Evolutionary conservation across 768 basidiomycete species (phyloP).

Genomic region (Suillus brevipes): DNA sequence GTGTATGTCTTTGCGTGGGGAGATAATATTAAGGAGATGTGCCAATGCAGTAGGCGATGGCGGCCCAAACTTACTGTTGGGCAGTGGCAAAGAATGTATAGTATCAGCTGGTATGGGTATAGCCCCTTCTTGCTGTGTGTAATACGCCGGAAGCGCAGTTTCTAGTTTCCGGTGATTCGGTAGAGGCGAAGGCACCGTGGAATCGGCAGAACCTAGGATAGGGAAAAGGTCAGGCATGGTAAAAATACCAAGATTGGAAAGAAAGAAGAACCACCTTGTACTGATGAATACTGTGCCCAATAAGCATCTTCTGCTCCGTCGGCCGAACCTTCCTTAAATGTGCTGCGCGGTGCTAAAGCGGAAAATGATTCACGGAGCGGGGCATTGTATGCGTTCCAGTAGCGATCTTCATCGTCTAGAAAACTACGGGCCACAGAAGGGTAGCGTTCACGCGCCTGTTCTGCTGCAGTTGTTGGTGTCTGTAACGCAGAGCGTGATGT

Average conservation of each 20-base stretch:
- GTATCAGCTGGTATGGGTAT: conserved; percentile 17
- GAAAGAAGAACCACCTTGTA: conserved; percentile 56
- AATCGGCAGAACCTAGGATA: conserved; percentile 65
- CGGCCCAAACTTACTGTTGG: conserved; percentile 15
- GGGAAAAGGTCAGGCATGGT: conserved; percentile 9
- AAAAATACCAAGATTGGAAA: neutral
- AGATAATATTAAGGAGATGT: conserved; percentile 27
- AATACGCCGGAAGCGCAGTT: conserved; percentile 10
- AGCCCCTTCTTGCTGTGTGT: conserved; percentile 12
- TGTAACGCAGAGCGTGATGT: conserved; percentile 31
- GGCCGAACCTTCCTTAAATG: conserved; percentile 10
- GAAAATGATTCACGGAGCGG: conserved; percentile 30
- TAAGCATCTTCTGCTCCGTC: conserved; percentile 58
- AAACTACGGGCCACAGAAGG: conserved; percentile 6
- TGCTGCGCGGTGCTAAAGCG: conserved; percentile 18
- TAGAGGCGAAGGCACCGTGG: conserved; percentile 59
- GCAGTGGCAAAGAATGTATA: conserved; percentile 18
- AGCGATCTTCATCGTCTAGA: conserved; percentile 47
- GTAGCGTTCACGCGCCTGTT: conserved; percentile 2
- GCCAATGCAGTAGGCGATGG: conserved; percentile 29
- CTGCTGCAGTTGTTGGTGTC: conserved; percentile 24
- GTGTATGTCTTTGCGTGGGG: conserved; percentile 23
- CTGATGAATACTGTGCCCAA: conserved; percentile 71
- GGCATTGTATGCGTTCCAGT: conserved; percentile 68
- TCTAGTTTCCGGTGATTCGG: conserved; percentile 31